Evolutionary conservation across 345 rosid species (phyloP).

Genomic region (Erucastrum elatum): DNA sequence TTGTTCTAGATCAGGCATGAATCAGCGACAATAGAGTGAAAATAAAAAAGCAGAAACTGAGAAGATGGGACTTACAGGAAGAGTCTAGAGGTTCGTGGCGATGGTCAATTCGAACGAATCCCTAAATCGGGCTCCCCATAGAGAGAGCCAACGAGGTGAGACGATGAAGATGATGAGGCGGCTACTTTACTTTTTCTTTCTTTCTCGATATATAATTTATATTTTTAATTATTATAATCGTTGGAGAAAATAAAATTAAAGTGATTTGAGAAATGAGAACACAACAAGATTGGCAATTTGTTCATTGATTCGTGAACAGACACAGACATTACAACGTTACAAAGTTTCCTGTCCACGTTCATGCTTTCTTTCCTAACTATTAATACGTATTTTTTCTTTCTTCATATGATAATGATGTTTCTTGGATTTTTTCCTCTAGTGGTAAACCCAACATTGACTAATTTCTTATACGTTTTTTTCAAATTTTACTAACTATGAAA

Average conservation of each 20-base stretch:
- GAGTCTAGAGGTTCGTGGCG: neutral
- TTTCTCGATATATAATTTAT: neutral
- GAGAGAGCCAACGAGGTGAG: conserved; percentile 30
- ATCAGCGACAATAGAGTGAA: neutral
- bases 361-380: neutral
- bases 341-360: conserved; percentile 14
- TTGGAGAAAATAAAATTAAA: neutral
- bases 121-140: conserved; percentile 29
- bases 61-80: conserved; percentile 18
- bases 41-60: neutral
- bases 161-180: conserved; percentile 36
- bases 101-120: conserved; percentile 12
- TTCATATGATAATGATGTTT: neutral
- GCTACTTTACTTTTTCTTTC: conserved; percentile 15
- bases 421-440: neutral
- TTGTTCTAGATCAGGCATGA: neutral
- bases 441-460: neutral
- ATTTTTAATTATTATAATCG: neutral
- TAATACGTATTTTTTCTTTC: neutral
- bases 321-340: conserved; percentile 16
- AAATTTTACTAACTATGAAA: neutral
- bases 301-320: neutral
- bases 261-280: neutral
- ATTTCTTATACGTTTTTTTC: neutral
- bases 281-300: conserved; percentile 11